These are phyloP conservation scores for Rhodotorula sp. DNA, from an alignment of 1,284 basidiomycete species.

Conservation along the genomic window DNA sequence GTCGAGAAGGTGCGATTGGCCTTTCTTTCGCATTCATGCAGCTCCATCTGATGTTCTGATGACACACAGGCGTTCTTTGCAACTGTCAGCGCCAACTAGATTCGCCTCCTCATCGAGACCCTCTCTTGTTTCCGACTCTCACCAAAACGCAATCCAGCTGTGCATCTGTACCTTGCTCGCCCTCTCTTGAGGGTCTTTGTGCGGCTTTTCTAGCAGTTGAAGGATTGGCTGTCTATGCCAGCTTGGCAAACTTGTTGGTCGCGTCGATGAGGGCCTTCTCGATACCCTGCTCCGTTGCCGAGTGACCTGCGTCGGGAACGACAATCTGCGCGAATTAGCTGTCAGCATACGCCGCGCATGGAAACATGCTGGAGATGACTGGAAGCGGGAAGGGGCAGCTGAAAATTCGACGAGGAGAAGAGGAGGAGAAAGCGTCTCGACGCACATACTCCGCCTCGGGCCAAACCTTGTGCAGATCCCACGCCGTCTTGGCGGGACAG, in stretches of 20 bases:
- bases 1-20: constrained; percentile 31
- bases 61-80: constrained; percentile 23
- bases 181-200: too few relatives aligned
- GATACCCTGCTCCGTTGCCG: constrained; percentile 73
- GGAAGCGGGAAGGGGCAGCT: too few relatives aligned
- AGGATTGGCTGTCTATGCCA: neutral
- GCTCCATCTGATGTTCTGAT: too few relatives aligned
- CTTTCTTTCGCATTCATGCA: neutral
- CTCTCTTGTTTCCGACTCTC: neutral
- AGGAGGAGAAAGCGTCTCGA: neutral
- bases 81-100: constrained; percentile 24
- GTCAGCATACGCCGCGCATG: too few relatives aligned
- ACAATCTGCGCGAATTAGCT: constrained; percentile 53
- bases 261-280: constrained; percentile 70
- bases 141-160: neutral
- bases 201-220: too few relatives aligned
- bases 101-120: too few relatives aligned
- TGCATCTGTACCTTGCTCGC: too few relatives aligned
- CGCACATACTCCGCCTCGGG: constrained; percentile 60
- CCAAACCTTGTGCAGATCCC: constrained; percentile 73
- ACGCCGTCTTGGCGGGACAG: constrained; percentile 53
- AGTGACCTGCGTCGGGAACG: constrained; percentile 89
- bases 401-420: too few relatives aligned
- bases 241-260: constrained; percentile 47
- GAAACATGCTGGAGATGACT: too few relatives aligned